Percentiles rank a stretch among this genome's conserved stretches.
Conservation (phyloP, 2,329 filamentous ascomycete species). For the Diaporthe amygdali region DNA sequence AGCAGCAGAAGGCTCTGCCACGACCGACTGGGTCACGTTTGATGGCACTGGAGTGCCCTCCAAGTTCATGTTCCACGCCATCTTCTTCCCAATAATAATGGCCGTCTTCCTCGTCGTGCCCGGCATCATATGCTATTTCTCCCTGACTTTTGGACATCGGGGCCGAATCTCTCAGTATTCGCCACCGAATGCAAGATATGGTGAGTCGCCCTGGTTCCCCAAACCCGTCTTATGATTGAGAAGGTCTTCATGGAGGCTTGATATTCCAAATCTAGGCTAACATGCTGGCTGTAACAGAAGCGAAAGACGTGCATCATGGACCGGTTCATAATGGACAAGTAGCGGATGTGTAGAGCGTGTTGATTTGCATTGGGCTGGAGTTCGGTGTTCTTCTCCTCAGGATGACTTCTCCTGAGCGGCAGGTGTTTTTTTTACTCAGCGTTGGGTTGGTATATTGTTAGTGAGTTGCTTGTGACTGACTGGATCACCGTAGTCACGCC, state of each 20-base stretch:
- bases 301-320: neutral
- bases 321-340: neutral
- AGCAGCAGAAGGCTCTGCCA: conserved; percentile 14
- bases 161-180: conserved; percentile 17
- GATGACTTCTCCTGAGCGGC: neutral
- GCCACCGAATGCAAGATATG: conserved; percentile 12
- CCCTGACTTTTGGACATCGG: neutral
- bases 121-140: conserved; percentile 13
- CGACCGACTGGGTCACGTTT: conserved; percentile 23
- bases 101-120: conserved; percentile 19
- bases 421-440: neutral
- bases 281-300: neutral
- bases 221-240: neutral
- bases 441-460: neutral
- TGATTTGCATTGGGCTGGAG: neutral
- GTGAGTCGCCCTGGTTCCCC: neutral
- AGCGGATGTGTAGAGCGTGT: neutral
- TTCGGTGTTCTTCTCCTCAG: neutral
- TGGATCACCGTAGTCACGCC: neutral
- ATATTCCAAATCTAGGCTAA: neutral
- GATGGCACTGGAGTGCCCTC: conserved; percentile 13
- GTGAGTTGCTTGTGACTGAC: neutral
- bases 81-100: conserved; percentile 20
- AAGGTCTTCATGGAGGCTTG: neutral
- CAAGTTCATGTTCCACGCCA: conserved; percentile 1